Conservation (phyloP, 352 stramenopile genomes). For the Pythium aphanidermatum region DNA sequence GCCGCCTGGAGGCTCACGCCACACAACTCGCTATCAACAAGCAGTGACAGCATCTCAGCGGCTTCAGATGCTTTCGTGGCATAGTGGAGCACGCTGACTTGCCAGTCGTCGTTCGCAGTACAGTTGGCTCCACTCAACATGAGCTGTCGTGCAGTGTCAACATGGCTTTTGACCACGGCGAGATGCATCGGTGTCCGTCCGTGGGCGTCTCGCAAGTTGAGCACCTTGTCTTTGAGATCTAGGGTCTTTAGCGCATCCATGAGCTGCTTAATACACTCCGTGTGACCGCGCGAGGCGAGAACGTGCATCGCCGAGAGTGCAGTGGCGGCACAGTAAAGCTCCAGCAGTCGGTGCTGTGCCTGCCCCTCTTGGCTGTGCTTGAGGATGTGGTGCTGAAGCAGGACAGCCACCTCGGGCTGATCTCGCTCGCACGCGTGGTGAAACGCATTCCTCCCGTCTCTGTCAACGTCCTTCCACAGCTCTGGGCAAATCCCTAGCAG, state of each 20-base stretch:
- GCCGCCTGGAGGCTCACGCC: conserved; percentile 32
- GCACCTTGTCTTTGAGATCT: neutral
- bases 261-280: conserved; percentile 48
- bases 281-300: conserved; percentile 31
- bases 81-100: conserved; percentile 33
- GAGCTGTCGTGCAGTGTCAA: conserved; percentile 28
- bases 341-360: neutral
- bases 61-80: conserved; percentile 24
- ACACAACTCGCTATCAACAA: conserved; percentile 17
- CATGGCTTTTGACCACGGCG: conserved; percentile 28
- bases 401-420: conserved; percentile 46
- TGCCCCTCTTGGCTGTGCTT: conserved; percentile 5
- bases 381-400: conserved; percentile 29
- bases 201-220: conserved; percentile 1
- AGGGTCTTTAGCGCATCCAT: conserved; percentile 9
- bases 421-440: conserved; percentile 55
- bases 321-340: conserved; percentile 19
- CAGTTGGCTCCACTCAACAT: conserved; percentile 10
- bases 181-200: conserved; percentile 35
- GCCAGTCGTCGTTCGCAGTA: conserved; percentile 27
- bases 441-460: conserved; percentile 35
- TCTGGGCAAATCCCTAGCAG: conserved; percentile 26
- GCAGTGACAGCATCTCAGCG: conserved; percentile 14
- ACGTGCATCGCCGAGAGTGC: conserved; percentile 43
- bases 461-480: conserved; percentile 21